phyloP scores from a whole-genome alignment of 257 asterid genomes.

The Forsythia viridissima region DNA sequence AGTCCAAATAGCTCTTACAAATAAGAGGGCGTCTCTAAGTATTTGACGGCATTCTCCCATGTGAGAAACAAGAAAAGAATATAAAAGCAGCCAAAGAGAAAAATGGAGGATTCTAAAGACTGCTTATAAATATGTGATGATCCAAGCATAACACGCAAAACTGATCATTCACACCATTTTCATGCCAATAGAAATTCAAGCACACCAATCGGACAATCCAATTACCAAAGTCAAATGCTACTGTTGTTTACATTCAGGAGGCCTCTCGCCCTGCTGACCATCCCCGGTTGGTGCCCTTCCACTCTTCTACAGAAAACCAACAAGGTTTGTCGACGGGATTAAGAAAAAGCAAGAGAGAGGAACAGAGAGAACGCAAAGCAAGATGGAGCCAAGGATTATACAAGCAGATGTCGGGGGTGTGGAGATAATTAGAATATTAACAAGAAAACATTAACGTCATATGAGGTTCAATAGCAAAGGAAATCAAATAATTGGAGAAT shows the following conservation, averaged over 20 bases:
- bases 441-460: no score
- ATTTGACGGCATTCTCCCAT: not conserved
- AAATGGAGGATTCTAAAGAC: not conserved
- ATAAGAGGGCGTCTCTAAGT: not conserved
- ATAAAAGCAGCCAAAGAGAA: not conserved
- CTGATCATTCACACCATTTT: not conserved
- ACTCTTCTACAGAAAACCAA: slow-evolving; percentile 48
- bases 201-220: not conserved
- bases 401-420: not conserved
- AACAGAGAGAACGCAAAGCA: not conserved
- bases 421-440: no score
- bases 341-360: not conserved
- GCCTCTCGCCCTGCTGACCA: slow-evolving; percentile 76
- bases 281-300: slow-evolving; percentile 54
- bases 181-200: not conserved
- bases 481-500: not conserved
- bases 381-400: not conserved
- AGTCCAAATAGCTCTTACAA: not conserved
- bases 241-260: slow-evolving; percentile 92
- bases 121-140: not conserved
- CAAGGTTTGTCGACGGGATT: not conserved
- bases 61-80: not conserved
- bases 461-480: not conserved
- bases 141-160: not conserved
- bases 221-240: slow-evolving; percentile 23